These are phyloP conservation scores for Bacterosira constricta DNA, from an alignment of 108 stramenopile species.

Conservation along the genomic window DNA sequence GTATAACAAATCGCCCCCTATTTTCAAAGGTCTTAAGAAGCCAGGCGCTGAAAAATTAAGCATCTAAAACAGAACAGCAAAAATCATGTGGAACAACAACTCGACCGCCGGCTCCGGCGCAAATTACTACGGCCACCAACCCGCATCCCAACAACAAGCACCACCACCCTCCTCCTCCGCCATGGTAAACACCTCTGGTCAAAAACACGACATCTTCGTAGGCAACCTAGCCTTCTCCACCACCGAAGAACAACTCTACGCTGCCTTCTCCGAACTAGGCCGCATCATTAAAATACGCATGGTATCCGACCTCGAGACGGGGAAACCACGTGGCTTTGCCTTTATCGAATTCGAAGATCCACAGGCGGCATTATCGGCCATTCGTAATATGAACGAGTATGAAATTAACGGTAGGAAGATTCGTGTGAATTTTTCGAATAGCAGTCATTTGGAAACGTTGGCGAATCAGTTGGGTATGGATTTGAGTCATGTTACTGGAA, in stretches of 20 bases:
- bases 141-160: background rate
- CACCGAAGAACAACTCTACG: conserved; percentile 91
- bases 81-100: conserved; percentile 9
- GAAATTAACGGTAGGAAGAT: conserved; percentile 93
- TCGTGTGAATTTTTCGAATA: conserved; percentile 93
- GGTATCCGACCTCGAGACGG: conserved; percentile 92
- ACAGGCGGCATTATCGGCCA: conserved; percentile 92
- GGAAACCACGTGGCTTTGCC: conserved; percentile 94
- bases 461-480: conserved; percentile 92
- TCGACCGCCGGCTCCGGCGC: background rate
- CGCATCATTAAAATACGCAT: conserved; percentile 89
- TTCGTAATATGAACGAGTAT: conserved; percentile 96
- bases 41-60: too few relatives aligned
- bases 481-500: conserved; percentile 46
- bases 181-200: conserved; percentile 11
- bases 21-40: too few relatives aligned
- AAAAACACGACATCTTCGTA: conserved; percentile 88
- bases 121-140: conserved; percentile 8
- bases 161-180: background rate
- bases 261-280: conserved; percentile 90
- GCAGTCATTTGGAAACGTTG: conserved; percentile 84
- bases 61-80: background rate
- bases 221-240: conserved; percentile 94
- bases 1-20: too few relatives aligned
- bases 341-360: conserved; percentile 98